phyloP scores from a whole-genome alignment of 2,329 filamentous ascomycete species.

The Pestalotiopsis sp. region DNA sequence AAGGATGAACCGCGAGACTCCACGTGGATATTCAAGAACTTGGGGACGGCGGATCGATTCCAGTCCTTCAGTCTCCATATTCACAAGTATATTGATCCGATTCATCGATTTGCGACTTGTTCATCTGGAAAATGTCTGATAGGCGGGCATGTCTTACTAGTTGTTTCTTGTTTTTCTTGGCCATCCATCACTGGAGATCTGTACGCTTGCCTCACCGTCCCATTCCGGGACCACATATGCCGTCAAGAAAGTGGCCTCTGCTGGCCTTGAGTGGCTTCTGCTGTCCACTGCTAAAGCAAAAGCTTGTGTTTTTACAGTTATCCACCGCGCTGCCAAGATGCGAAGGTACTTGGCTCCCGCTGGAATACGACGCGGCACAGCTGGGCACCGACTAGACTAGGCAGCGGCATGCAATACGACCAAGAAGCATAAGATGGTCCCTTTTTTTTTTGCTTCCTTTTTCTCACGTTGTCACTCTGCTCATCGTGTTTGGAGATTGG shows the following conservation, averaged over 20 bases:
- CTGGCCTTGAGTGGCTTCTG: background rate
- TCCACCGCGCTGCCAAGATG: background rate
- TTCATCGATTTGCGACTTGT: background rate
- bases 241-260: background rate
- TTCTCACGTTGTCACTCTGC: background rate
- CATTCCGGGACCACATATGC: background rate
- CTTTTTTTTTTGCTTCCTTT: background rate
- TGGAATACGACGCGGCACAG: background rate
- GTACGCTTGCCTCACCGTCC: background rate
- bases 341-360: background rate
- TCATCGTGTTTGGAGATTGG: background rate
- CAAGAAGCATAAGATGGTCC: background rate
- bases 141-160: background rate
- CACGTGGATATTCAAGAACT: background rate
- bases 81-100: background rate
- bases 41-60: background rate
- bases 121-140: background rate
- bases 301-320: background rate
- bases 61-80: background rate
- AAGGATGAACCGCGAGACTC: background rate
- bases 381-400: background rate
- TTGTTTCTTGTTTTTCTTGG: background rate
- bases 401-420: background rate
- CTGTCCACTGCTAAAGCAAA: background rate
- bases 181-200: too few relatives aligned